Evolutionary conservation across 192 early-diverging fungal genomes (phyloP).

Genomic region (Dissophora globulifera): DNA sequence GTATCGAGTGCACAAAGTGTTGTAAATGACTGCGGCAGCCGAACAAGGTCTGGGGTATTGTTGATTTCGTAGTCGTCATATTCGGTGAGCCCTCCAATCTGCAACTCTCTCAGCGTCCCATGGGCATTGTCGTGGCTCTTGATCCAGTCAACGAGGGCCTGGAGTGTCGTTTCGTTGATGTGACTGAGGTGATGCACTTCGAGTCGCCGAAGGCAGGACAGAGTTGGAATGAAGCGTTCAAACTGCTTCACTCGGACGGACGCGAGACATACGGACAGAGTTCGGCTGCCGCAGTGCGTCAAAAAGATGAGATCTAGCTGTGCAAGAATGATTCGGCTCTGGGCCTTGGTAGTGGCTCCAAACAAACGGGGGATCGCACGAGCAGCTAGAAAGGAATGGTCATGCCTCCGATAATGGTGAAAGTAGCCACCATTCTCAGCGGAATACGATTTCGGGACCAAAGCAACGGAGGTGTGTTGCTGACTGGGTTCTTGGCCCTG

Average conservation of each 20-base stretch:
- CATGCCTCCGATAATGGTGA: constrained; percentile 35
- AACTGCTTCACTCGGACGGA: constrained; percentile 1
- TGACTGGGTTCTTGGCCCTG: background rate
- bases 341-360: constrained; percentile 3
- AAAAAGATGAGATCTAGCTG: constrained; percentile 27
- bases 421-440: constrained; percentile 19
- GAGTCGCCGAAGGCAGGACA: constrained; percentile 22
- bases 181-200: constrained; percentile 27
- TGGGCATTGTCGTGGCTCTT: constrained; percentile 12
- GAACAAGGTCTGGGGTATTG: constrained; percentile 7
- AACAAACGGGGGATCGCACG: constrained; percentile 21
- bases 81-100: constrained; percentile 21
- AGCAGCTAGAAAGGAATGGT: constrained; percentile 30
- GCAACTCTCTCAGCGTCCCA: constrained; percentile 39
- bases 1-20: constrained; percentile 22
- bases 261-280: constrained; percentile 19
- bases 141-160: constrained; percentile 36
- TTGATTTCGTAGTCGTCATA: constrained; percentile 3
- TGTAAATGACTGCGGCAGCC: constrained; percentile 19
- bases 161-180: background rate
- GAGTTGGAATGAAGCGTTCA: background rate
- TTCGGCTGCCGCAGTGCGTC: constrained; percentile 14
- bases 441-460: background rate
- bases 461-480: background rate
- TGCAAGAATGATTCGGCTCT: constrained; percentile 13